Conservation (phyloP, 1,139 yeast species). For the Hanseniaspora gamundiae region DNA sequence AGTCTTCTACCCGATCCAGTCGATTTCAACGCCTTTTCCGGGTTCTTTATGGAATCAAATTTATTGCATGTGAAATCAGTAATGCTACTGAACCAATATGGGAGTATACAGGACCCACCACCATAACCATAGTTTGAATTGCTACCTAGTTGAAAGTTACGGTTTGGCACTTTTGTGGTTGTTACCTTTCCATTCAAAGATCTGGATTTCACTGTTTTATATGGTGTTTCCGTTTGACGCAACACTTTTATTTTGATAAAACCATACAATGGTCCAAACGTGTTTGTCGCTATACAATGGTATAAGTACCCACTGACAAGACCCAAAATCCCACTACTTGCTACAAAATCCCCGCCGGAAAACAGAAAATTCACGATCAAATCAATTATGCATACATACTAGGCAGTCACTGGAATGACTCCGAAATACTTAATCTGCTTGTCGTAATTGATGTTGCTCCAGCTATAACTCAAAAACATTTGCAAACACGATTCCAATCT, state of each 20-base stretch:
- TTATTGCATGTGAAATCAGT: not conserved
- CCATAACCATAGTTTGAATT: constrained; percentile 5
- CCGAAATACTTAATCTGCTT: constrained; percentile 21
- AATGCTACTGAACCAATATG: constrained; percentile 4
- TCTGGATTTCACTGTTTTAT: not conserved
- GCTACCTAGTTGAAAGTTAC: not conserved
- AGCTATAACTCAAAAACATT: constrained; percentile 17
- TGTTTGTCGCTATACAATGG: constrained; percentile 22
- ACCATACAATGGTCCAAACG: constrained; percentile 25
- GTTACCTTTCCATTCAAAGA: constrained; percentile 2
- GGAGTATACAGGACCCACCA: constrained; percentile 6
- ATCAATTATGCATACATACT: constrained; percentile 20
- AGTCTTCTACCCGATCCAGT: not conserved
- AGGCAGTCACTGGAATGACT: constrained; percentile 23
- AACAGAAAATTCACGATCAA: constrained; percentile 19
- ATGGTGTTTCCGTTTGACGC: not conserved
- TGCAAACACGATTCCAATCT: constrained; percentile 4
- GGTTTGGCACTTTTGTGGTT: constrained; percentile 2
- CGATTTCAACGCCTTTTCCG: too few species aligned
- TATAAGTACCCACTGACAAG: constrained; percentile 19
- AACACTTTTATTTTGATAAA: constrained; percentile 8
- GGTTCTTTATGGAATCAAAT: not conserved
- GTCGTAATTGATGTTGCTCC: constrained; percentile 23
- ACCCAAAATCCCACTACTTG: constrained; percentile 15
- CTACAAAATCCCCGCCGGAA: constrained; percentile 12